phyloP scores from a whole-genome alignment of 495 filamentous ascomycete genomes.

The Talaromyces adpressus region DNA sequence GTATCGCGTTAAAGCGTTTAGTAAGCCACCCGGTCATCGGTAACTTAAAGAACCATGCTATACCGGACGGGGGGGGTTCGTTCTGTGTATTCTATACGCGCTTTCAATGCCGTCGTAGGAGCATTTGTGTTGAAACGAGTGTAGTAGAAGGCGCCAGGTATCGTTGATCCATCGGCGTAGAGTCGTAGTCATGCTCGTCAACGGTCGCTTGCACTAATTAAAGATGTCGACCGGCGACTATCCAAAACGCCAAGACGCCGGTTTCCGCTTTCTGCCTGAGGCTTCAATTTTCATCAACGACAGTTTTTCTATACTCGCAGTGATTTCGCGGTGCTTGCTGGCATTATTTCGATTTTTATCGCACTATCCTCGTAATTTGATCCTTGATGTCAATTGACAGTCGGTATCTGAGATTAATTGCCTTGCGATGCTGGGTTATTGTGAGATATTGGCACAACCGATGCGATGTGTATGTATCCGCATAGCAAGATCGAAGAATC shows the following conservation, averaged over 20 bases:
- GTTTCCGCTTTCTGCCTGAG: neutral
- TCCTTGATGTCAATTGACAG: neutral
- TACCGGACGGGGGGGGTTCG: no score
- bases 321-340: neutral
- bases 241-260: neutral
- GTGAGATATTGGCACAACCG: neutral
- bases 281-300: neutral
- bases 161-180: no score
- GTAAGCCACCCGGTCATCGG: no score
- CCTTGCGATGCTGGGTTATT: neutral
- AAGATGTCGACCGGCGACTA: neutral
- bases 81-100: no score
- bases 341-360: neutral
- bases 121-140: no score
- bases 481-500: neutral
- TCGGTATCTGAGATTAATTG: neutral
- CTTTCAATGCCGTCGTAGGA: no score
- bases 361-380: neutral
- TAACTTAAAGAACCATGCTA: no score
- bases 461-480: neutral
- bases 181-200: no score
- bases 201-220: no score
- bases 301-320: neutral
- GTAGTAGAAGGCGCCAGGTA: no score
- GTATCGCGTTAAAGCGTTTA: no score